Conservation (phyloP, 805 yeast genomes). For the Yamadazyma tumulicola region DNA sequence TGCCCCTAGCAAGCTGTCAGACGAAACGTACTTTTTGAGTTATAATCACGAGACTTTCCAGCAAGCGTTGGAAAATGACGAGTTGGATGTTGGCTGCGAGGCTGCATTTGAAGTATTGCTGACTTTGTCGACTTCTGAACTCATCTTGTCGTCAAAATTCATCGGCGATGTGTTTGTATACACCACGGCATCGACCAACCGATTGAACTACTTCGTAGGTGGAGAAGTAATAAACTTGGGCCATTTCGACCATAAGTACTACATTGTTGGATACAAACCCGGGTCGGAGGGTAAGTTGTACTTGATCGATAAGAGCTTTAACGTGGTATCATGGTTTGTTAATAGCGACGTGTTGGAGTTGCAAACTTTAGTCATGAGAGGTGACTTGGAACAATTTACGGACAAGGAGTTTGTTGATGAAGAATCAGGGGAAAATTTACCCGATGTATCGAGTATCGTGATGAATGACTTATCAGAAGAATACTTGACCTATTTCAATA, state of each 20-base stretch:
- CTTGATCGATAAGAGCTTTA: conserved; percentile 86
- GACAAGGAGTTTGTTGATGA: conserved; percentile 26
- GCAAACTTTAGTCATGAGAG: conserved; percentile 93
- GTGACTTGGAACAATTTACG: conserved; percentile 74
- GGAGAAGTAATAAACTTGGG: conserved; percentile 88
- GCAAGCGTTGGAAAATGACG: conserved; percentile 56
- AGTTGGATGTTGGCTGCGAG: conserved; percentile 80
- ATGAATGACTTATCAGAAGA: conserved; percentile 60
- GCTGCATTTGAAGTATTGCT: conserved; percentile 79
- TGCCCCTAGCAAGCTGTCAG: conserved; percentile 25
- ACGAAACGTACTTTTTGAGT: conserved; percentile 72
- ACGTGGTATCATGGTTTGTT: conserved; percentile 74
- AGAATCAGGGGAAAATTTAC: conserved; percentile 35
- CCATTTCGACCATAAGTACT: conserved; percentile 86
- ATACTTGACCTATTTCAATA: conserved; percentile 48
- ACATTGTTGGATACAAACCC: conserved; percentile 83
- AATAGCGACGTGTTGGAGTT: conserved; percentile 87
- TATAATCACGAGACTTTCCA: conserved; percentile 67
- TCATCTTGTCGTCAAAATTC: conserved; percentile 87
- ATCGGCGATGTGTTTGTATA: conserved; percentile 95
- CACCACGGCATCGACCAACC: conserved; percentile 74
- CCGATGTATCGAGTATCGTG: conserved; percentile 31
- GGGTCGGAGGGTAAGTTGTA: conserved; percentile 81
- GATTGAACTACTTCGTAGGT: conserved; percentile 93
- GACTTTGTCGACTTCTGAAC: conserved; percentile 67